Percentiles rank a stretch among this genome's conserved stretches.
Evolutionary conservation across 306 rosid species (phyloP).

Genomic region (Casuarina cunninghamiana): DNA sequence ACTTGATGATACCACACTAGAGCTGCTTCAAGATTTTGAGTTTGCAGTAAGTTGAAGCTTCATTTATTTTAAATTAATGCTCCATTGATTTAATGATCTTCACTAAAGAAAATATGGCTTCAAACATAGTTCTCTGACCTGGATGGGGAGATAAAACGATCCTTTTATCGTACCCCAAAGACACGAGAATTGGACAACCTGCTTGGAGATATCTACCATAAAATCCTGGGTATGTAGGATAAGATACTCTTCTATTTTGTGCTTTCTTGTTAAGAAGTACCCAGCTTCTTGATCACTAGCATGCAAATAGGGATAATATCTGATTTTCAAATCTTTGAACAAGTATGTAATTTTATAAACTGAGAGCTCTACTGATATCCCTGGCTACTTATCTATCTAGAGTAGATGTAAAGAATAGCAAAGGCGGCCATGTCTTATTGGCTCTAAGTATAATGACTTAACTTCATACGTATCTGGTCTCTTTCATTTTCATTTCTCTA

Average conservation of each 20-base stretch:
- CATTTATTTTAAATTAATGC: conserved; percentile 17
- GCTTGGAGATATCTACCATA: conserved; percentile 92
- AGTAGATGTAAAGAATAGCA: neutral
- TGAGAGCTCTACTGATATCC: neutral
- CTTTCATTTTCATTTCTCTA: conserved; percentile 19
- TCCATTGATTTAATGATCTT: conserved; percentile 16
- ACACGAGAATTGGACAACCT: conserved; percentile 83
- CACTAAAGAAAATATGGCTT: conserved; percentile 28
- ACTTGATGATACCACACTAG: conserved; percentile 62
- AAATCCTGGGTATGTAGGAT: conserved; percentile 70
- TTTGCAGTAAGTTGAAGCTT: conserved; percentile 62
- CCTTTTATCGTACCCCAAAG: conserved; percentile 85
- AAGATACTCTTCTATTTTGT: conserved; percentile 13
- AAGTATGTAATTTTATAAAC: neutral
- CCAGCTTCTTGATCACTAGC: neutral
- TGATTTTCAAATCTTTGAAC: neutral
- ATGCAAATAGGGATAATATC: neutral
- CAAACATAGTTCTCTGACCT: conserved; percentile 72
- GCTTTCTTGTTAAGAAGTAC: neutral
- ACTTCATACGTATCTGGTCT: conserved; percentile 15
- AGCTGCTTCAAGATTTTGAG: conserved; percentile 71
- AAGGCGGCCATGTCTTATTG: conserved; percentile 4
- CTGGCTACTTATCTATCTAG: neutral
- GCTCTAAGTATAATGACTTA: neutral
- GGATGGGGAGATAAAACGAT: conserved; percentile 82